Conservation (phyloP, 2,329 filamentous ascomycete species). For the Calonectria fujianensis region DNA sequence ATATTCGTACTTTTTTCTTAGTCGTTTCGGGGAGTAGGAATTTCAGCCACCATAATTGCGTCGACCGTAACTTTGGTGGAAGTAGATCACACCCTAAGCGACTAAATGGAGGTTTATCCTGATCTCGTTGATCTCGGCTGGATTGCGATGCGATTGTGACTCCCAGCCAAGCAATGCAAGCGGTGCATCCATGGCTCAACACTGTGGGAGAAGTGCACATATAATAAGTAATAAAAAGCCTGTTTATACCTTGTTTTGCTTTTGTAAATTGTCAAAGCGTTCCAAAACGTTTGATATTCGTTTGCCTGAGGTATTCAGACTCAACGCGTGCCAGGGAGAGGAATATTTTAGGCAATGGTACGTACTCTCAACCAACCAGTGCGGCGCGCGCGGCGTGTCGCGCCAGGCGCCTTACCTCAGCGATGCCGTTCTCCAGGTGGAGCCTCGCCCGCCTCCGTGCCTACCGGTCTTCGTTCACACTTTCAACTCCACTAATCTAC, state of each 20-base stretch:
- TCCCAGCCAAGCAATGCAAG: background rate
- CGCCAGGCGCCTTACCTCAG: conserved; percentile 38
- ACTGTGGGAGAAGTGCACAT: background rate
- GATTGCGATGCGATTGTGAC: background rate
- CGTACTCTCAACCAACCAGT: conserved; percentile 13
- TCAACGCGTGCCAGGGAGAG: conserved; percentile 1
- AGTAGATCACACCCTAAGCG: background rate
- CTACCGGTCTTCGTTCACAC: conserved; percentile 29
- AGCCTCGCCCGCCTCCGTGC: conserved; percentile 30
- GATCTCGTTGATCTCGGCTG: background rate
- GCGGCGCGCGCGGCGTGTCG: conserved; percentile 4
- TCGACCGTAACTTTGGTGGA: background rate
- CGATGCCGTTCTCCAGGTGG: conserved; percentile 32
- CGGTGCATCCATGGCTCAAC: background rate
- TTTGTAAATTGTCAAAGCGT: conserved; percentile 17
- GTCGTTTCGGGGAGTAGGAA: background rate
- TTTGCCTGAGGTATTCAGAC: conserved; percentile 26
- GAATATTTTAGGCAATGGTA: conserved; percentile 21
- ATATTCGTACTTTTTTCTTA: background rate
- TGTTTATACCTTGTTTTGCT: background rate
- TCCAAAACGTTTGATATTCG: background rate
- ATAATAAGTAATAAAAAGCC: background rate
- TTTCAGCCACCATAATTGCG: background rate
- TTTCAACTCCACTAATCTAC: conserved; percentile 43
- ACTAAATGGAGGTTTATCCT: background rate